Base-by-base conservation (phyloP, 495 filamentous ascomycete species). In the Trichoderma erinaceum region DNA sequence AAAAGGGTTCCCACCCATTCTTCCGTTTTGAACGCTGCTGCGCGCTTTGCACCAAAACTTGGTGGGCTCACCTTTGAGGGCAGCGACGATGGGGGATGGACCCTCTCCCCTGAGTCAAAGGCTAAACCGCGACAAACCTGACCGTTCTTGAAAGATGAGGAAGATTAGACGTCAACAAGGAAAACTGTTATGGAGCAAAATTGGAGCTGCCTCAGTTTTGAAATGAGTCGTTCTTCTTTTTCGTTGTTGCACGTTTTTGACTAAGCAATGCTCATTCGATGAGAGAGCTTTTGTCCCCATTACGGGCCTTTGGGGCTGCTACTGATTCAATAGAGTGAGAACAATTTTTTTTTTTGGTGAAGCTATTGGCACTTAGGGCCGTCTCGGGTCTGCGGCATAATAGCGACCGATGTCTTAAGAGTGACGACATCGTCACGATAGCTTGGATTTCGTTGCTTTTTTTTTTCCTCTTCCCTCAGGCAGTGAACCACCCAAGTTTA, bases 21-120 rank as follows among this genome's bases (percentile, higher is more conserved):
- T 61, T 61, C 56, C 56, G 56, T 61, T 61, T 61, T 61, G 56
- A 61, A 61, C 27, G 56, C 56, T 61, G 56, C 23, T 52, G 18
- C 21, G 48, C 48, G 48, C 16, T 52, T 4, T 52, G 48, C 13
- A 12, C 12, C 56, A 29, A 29, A 29, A 29, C 29, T 29, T 61
- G 23, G 23, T 61, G 23, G 56, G 56, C 56, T 61, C 56, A 61
- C 25, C 56, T 61, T 32, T 61, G 56, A 61, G 56, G 56, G 56
- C 56, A 61, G 29, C 21, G 52, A 61, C 16, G 23, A 29, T 29
- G 29, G 29, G 29, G 29, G 4, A 1, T 1, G 29, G 29, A 29
- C 29, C 29, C 29, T 29, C 3, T 4, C 50, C 50, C 50, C 50
- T 56, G 50, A 56, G 50, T 56, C 50, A 56, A 56, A 52, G 4